Base-by-base conservation (phyloP, 2,329 filamentous ascomycete genomes). In the Elsinoe fawcettii region DNA sequence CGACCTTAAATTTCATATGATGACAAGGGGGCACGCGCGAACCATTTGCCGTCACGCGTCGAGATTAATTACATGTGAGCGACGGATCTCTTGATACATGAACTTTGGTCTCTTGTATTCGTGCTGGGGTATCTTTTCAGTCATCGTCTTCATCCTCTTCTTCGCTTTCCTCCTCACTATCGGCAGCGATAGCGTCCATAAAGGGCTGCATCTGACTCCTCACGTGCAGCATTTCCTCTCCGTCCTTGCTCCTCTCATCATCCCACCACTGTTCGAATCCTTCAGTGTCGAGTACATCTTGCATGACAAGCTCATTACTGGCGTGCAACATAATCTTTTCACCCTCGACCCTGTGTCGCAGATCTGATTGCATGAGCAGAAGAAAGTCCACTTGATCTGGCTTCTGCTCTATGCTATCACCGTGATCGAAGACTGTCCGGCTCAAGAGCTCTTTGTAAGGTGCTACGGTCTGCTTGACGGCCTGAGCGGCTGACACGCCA, bases 211-310 rank as follows among this genome's bases (percentile, higher is more conserved):
- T 90, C 74, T 87, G 87, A 60, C 81, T 81, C 69, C 85, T 85
- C 14, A 96, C 82, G 51, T 74, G 80, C 59, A 73, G 72, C 84
- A 96, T 82, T 55, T 81, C 80, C 57, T 87, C 86, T 12, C 77
- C 83, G 57, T 83, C 84, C 22, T 74, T 79, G 5, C 86, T 85
- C 66, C 84, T 78, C 71, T 80, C 78, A 69, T 95, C 86, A 18
- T 77, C 81, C 91, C 91, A 97, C 93, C 93, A 99, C 49, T 81
- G 80, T 65, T 92, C 74, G 63, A 96, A 88, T 0, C 87, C 90
- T 41, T 96, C 91, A 66, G 96, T 90, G 68, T 96, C 90, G 1
- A 96, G 74, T 14, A 95, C 79, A 63, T 97, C 93, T 51, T 87
- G 73, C 63, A 87, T 83, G 68, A 95, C 95, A 54, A 97, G 77